phyloP scores from a whole-genome alignment of 2,329 filamentous ascomycete species.

The Trichoderma aggressivum region DNA sequence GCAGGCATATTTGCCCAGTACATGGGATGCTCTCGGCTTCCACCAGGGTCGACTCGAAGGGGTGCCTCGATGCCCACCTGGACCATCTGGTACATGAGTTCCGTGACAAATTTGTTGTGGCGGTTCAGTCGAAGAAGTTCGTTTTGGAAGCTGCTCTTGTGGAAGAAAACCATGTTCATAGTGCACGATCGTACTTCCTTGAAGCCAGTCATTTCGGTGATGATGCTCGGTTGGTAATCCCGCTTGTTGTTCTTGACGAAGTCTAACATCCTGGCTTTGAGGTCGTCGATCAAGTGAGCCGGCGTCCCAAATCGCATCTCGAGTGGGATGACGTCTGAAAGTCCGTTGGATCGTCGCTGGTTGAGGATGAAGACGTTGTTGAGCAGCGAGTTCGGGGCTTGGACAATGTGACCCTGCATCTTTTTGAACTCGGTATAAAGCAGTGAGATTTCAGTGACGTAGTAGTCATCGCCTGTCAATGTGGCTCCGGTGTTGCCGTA shows the following conservation, averaged over 20 bases:
- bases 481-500: slow-evolving; percentile 84
- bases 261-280: slow-evolving; percentile 75
- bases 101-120: slow-evolving; percentile 91
- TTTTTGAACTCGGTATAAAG: slow-evolving; percentile 98
- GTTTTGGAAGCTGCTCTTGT: slow-evolving; percentile 96
- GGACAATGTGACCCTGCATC: slow-evolving; percentile 94
- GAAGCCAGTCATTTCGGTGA: slow-evolving; percentile 78
- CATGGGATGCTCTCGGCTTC: slow-evolving; percentile 65
- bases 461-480: slow-evolving; percentile 85
- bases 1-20: slow-evolving; percentile 44
- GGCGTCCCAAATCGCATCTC: slow-evolving; percentile 87
- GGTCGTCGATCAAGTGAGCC: slow-evolving; percentile 73
- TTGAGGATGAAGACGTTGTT: slow-evolving; percentile 95
- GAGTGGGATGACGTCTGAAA: slow-evolving; percentile 82
- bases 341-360: slow-evolving; percentile 80
- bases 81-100: slow-evolving; percentile 82
- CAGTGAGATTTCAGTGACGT: slow-evolving; percentile 89
- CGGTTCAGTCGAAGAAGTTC: slow-evolving; percentile 84
- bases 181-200: slow-evolving; percentile 81
- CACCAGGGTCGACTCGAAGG: slow-evolving; percentile 56
- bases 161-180: slow-evolving; percentile 93
- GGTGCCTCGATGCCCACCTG: slow-evolving; percentile 84
- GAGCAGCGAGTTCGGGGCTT: slow-evolving; percentile 89
- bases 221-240: slow-evolving; percentile 80
- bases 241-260: slow-evolving; percentile 84